Base-by-base conservation (phyloP, 108 stramenopile species). In the Parietichytrium sp. region DNA sequence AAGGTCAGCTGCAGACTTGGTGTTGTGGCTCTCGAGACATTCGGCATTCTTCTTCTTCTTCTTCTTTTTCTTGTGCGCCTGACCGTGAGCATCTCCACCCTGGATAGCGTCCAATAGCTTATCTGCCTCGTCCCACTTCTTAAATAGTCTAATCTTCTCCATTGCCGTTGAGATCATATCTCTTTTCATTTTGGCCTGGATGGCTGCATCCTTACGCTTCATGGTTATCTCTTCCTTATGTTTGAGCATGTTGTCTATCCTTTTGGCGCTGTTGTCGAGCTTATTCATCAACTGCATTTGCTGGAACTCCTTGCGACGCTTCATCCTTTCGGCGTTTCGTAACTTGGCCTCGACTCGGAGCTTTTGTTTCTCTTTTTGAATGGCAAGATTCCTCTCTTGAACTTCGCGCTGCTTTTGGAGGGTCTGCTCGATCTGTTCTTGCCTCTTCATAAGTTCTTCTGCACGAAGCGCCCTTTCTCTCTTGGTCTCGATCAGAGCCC, bases 271-370 rank as follows among this genome's bases (percentile, higher is more conserved):
- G 49, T 91, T 81, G 30, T 83, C 49, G 79, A 92, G 88, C 85
- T 90, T 86, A 16, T 88, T 86, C 77, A 88, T 20, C 29, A 89
- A 88, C 51, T 90, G 87, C 20, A 89, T 79, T 52, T 89, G 79
- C 54, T 85, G 80, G 87, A 90, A 92, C 85, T 90, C 91, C 45
- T 90, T 49, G 49, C 90, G 89, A 33, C 91, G 90, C 8, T 52
- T 82, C 29, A 90, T 88, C 36, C 90, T 81, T 27, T 92, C 89
- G 45, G 91, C 91, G 38, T 92, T 92, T 54, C 91, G 89, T 77
- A 47, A 82, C 88, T 92, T 92, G 27, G 91, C 54, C 52, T 92
- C 90, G 38, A 84, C 89, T 30, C 83, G 83, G 47, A 92, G 80
- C 4, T 85, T 78, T 33, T 86, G 54, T 29, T 52, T 83, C 80